phyloP scores from a whole-genome alignment of 2,329 filamentous ascomycete genomes.

The Exophiala bonariae region DNA sequence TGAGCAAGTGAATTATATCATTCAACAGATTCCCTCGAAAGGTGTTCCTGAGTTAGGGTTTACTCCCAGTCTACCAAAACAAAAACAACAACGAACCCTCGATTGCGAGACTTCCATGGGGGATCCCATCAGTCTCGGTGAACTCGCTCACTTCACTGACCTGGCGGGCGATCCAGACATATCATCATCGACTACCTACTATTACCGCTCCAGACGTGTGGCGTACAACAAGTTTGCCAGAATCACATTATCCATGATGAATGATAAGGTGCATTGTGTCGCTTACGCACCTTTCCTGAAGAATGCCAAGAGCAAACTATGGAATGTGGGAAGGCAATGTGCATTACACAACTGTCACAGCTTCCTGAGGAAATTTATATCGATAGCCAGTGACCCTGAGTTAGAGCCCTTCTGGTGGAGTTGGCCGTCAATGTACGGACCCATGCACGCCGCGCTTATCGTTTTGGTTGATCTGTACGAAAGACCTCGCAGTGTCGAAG shows the following conservation, averaged over 20 bases:
- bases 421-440: conserved; percentile 48
- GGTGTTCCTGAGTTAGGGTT: conserved; percentile 30
- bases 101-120: conserved; percentile 23
- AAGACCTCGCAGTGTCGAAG: conserved; percentile 45
- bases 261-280: conserved; percentile 46
- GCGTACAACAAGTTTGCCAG: conserved; percentile 48
- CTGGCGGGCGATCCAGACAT: conserved; percentile 6
- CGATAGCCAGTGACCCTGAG: conserved; percentile 46
- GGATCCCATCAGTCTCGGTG: conserved; percentile 22
- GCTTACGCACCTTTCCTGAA: conserved; percentile 51
- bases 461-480: conserved; percentile 52
- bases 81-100: conserved; percentile 1
- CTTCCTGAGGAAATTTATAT: conserved; percentile 51
- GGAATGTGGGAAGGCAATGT: conserved; percentile 47
- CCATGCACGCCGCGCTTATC: conserved; percentile 48
- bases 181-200: conserved; percentile 35
- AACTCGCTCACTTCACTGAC: conserved; percentile 19
- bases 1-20: conserved; percentile 41
- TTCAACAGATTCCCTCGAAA: conserved; percentile 43
- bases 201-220: conserved; percentile 43
- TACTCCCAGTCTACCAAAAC: conserved; percentile 14
- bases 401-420: conserved; percentile 51
- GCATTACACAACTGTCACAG: conserved; percentile 48
- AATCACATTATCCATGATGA: conserved; percentile 45
- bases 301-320: conserved; percentile 48